Base-by-base conservation (phyloP, 1,139 yeast species). In the Kazachstania sp. region DNA sequence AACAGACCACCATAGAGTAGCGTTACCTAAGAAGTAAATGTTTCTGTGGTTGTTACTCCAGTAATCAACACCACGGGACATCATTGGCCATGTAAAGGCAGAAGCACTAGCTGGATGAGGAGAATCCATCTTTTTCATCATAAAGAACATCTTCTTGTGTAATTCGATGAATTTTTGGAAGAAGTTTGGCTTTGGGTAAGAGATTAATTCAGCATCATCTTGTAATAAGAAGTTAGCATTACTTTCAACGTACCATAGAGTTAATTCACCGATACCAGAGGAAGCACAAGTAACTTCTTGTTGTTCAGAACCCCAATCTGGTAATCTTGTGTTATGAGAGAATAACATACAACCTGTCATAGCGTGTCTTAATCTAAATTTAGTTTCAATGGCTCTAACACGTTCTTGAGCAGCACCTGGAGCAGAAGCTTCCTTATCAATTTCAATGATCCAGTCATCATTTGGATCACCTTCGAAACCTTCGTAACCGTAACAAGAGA, bases 401-500 rank as follows among this genome's bases (percentile, higher is more conserved):
- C 75, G 72, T 34, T 74, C 70, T 58, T 77, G 80, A 28, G 94
- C 84, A 39, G 69, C 74, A 23, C 81, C 82, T 29, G 75, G 71
- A 45, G 69, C 71, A 34, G 92, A 74, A 56, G 73, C 66, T 50
- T 75, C 71, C 58, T 78, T 72, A 49, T 85, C 86, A 58, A 94
- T 86, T 70, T 92, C 97, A 51, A 94, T 86, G 51, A 86, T 72
- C 72, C 92, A 94, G 67, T 90, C 95, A 71, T 94, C 99, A 67
- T 94, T 94, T 56, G 94, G 87, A 71, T 94, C 99, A 64, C 98
- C 98, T 31, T 66, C 81, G 60, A 94, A 94, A 8, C 94, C 95
- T 47, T 83, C 86, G 63, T 70, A 86, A 28, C 99, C 99, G 63
- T 94, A 94, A 65, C 86, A 81, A 20, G 95, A 80, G 28, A 80